Base-by-base conservation (phyloP, 495 filamentous ascomycete genomes). In the Cercophora newfieldiana region DNA sequence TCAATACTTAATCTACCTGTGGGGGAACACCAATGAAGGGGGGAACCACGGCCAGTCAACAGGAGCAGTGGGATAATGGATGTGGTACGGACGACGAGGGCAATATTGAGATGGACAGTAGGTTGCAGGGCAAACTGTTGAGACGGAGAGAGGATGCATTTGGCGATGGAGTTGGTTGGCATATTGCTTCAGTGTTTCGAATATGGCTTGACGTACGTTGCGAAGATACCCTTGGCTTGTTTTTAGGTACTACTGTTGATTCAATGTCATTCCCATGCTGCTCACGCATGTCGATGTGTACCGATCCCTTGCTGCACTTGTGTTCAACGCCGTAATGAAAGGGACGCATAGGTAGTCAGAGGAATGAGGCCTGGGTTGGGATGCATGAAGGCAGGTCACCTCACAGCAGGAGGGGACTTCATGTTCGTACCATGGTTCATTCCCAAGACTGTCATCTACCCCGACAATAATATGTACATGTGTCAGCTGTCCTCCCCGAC, bases 401-500 rank as follows among this genome's bases (percentile, higher is more conserved):
- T n/a, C 2, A 44, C 12, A 44, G 10, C 30, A 33, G 12, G 4
- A 33, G n/a, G n/a, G n/a, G n/a, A 44, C 12, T 14, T 2, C 37
- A 44, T 2, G 12, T 44, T 14, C 10, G 37, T 44, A 2, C 37
- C 37, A 44, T 44, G 37, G 37, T 72, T 66, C 70, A 64, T 70
- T 66, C 68, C 65, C 55, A 63, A 67, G 25, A 62, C 64, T 56
- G 55, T 68, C 61, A 58, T 58, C 64, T 59, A 48, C 56, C 22
- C n/a, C 55, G 60, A 69, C 66, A 69, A 57, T 58, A 64, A 22
- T 68, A 67, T 72, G 68, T 70, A 70, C 66, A 72, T 55, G 49
- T 65, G 26, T 51, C 25, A 21, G 33, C 55, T 8, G 22, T 8
- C 54, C 54, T 26, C 54, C 54, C 19, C 54, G 26, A 57, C 26